Evolutionary conservation across 345 rosid genomes (phyloP).

Genomic region (Rhodamnia argentea): DNA sequence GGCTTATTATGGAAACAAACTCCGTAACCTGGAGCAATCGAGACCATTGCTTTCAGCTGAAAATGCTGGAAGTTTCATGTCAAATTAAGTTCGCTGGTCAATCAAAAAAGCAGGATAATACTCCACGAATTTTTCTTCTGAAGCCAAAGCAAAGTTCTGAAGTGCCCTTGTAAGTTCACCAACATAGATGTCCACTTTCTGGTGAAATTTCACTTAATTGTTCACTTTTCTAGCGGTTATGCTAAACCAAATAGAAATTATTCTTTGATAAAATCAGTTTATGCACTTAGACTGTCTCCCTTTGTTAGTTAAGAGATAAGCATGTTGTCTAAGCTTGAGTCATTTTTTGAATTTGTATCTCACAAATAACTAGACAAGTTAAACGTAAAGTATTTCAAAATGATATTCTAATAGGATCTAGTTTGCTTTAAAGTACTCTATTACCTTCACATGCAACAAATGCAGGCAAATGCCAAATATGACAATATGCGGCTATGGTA

Average conservation of each 20-base stretch:
- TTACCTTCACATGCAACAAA: not conserved
- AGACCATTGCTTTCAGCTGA: not conserved
- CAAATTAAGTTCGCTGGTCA: not conserved
- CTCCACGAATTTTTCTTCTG: not conserved
- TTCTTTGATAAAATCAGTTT: not conserved
- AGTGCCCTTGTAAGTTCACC: not conserved
- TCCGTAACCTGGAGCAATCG: not conserved
- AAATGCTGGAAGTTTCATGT: not conserved
- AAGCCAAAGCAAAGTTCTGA: not conserved
- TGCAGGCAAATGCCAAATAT: not conserved
- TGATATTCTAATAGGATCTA: not conserved
- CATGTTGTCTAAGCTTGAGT: not conserved
- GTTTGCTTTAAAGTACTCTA: not conserved
- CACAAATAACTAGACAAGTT: not conserved
- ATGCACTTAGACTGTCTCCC: not conserved
- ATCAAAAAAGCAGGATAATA: not conserved
- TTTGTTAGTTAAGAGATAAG: not conserved
- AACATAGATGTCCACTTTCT: not conserved
- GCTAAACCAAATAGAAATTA: not conserved
- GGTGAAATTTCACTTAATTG: not conserved
- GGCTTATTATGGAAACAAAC: not conserved
- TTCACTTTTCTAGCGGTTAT: not conserved
- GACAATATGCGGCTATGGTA: not conserved
- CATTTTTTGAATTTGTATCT: not conserved
- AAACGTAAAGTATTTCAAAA: not conserved